Evolutionary conservation across 2,329 filamentous ascomycete species (phyloP).

Genomic region (Aureobasidium sp.): DNA sequence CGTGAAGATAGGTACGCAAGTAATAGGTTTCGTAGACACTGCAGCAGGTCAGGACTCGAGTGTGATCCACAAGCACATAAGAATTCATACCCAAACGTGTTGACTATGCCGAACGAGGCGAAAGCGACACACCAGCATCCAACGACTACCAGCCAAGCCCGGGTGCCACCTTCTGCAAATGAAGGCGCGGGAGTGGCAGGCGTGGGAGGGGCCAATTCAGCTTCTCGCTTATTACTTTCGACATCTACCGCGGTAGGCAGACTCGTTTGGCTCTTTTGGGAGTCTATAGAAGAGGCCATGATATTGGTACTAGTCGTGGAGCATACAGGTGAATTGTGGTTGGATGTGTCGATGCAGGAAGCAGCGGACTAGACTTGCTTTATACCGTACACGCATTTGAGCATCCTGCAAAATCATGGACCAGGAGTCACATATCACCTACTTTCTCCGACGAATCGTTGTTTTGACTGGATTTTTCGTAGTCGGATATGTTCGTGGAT

Average conservation of each 20-base stretch:
- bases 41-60: neutral
- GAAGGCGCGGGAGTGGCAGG: neutral
- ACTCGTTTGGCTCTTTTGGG: neutral
- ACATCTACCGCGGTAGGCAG: neutral
- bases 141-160: conserved; percentile 13
- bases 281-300: neutral
- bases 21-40: conserved; percentile 16
- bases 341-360: neutral
- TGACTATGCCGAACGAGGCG: conserved; percentile 12
- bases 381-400: neutral
- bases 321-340: neutral
- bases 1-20: neutral
- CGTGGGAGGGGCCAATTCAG: neutral
- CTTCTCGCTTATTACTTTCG: neutral
- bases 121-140: conserved; percentile 12
- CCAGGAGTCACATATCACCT: too few relatives aligned
- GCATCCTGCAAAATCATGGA: neutral
- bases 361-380: neutral
- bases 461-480: neutral
- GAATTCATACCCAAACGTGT: conserved; percentile 2
- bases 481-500: neutral
- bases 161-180: conserved; percentile 13
- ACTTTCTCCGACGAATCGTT: neutral
- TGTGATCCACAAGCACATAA: neutral
- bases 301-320: neutral